Base-by-base conservation (phyloP, 1,284 basidiomycete species). In the Pseudozyma thailandica region DNA sequence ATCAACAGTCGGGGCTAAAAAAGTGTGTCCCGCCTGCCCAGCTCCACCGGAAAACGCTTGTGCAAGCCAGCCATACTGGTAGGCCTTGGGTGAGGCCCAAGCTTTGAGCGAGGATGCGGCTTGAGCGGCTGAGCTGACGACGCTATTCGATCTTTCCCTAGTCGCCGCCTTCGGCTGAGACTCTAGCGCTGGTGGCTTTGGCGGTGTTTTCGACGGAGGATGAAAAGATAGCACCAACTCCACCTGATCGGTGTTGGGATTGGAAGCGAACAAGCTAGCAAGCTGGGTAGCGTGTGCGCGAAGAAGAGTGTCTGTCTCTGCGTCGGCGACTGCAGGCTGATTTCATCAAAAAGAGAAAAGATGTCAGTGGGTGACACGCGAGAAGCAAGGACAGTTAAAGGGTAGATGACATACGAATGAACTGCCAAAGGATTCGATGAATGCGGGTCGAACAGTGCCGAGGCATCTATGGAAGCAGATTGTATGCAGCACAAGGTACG, bases 391-490 rank as follows among this genome's bases (percentile, higher is more conserved):
- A 31, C 15, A 3, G 5, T 8, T 27, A 27, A n/a, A 30, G 28
- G 23, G 5, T 4, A 9, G 26, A 12, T 20, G 3, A 55, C 65
- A 45, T 41, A 69, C 65, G 35, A 64, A 54, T 9, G 61, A 45
- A 30, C 46, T 8, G 4, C 61, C 61, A 6, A 64, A 60, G 12
- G 38, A 31, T 9, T 52, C 30, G 41, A 58, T n/a, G 16, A 39
- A 58, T 6, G 45, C 53, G 2, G 68, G 68, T 25, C 51, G 28
- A 18, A 71, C 21, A 2, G 68, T 71, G 4, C 68, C 68, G 21
- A 71, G 30, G 8, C 65, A 51, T 7, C 68, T 38, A 37, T 71
- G 62, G 50, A 71, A 71, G 49, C 61, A 61, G 6, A 71, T 71
- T 10, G 58, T 31, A 31, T 71, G 68, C 33, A 71, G 46, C 15